Evolutionary conservation across 768 basidiomycete species (phyloP).

Genomic region (Tulasnella sp.): DNA sequence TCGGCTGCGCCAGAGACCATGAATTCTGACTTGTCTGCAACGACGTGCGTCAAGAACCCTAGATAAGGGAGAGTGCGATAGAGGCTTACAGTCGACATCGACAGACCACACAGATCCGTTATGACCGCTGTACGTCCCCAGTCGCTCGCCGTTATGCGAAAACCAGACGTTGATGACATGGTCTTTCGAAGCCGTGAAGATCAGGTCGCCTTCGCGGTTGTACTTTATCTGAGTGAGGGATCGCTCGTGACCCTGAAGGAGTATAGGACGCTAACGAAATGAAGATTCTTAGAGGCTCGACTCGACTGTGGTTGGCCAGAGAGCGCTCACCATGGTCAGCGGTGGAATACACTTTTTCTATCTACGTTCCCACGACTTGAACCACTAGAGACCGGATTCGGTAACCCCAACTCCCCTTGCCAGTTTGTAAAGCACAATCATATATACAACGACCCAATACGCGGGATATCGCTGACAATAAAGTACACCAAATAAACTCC

Average conservation of each 20-base stretch:
- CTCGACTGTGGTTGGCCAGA: no score
- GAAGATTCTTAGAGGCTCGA: no score
- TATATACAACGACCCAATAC: no score
- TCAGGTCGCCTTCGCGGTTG: slow-evolving; percentile 89
- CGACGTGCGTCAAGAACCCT: not conserved
- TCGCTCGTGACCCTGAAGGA: slow-evolving; percentile 68
- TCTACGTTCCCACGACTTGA: no score
- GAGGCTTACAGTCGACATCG: slow-evolving; percentile 78
- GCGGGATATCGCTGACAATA: no score
- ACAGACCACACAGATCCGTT: slow-evolving; percentile 97
- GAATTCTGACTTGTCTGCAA: slow-evolving; percentile 65
- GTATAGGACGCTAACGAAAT: slow-evolving; percentile 15
- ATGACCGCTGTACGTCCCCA: slow-evolving; percentile 93
- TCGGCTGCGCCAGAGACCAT: slow-evolving; percentile 89
- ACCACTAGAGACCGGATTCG: no score
- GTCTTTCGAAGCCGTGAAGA: slow-evolving; percentile 95
- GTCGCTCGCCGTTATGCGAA: slow-evolving; percentile 90
- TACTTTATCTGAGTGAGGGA: slow-evolving; percentile 96
- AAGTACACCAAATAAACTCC: no score
- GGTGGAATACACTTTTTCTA: no score
- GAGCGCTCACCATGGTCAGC: no score
- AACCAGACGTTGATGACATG: slow-evolving; percentile 93
- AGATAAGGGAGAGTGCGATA: not conserved
- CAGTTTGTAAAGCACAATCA: no score
- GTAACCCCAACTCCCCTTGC: no score